These are phyloP conservation scores for Calonectria multiphialidica DNA, from an alignment of 2,329 filamentous ascomycete genomes.

Conservation along the genomic window DNA sequence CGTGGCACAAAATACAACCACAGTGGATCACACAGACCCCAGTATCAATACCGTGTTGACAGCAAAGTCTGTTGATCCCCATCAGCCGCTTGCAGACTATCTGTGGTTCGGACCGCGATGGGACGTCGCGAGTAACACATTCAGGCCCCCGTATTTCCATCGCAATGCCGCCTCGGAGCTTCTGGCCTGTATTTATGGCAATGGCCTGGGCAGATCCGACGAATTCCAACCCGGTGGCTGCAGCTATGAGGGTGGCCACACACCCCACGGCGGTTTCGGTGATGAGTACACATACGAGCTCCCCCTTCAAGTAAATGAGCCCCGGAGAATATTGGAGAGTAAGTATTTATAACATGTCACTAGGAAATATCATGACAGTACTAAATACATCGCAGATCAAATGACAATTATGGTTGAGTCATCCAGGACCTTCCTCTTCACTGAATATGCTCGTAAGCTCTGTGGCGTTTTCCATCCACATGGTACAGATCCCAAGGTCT, in stretches of 20 bases:
- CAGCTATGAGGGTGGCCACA: neutral
- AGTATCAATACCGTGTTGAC: slow-evolving; percentile 75
- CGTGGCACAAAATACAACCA: neutral
- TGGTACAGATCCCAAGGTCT: neutral
- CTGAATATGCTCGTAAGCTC: neutral
- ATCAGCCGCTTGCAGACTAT: slow-evolving; percentile 71
- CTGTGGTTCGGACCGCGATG: slow-evolving; percentile 76
- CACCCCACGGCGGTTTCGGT: neutral
- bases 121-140: slow-evolving; percentile 71
- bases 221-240: slow-evolving; percentile 24
- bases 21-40: slow-evolving; percentile 70
- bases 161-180: slow-evolving; percentile 69
- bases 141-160: slow-evolving; percentile 75
- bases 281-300: neutral
- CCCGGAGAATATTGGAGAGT: neutral
- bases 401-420: slow-evolving; percentile 3
- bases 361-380: too few species aligned
- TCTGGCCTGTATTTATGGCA: slow-evolving; percentile 62
- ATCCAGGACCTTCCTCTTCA: neutral
- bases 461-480: neutral
- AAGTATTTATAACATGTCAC: neutral
- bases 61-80: slow-evolving; percentile 63
- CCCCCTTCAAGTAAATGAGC: neutral
- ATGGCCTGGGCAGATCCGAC: slow-evolving; percentile 39
- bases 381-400: neutral